Conservation (phyloP, 202 grass and related monocot genomes). For the Panicum virgatum region DNA sequence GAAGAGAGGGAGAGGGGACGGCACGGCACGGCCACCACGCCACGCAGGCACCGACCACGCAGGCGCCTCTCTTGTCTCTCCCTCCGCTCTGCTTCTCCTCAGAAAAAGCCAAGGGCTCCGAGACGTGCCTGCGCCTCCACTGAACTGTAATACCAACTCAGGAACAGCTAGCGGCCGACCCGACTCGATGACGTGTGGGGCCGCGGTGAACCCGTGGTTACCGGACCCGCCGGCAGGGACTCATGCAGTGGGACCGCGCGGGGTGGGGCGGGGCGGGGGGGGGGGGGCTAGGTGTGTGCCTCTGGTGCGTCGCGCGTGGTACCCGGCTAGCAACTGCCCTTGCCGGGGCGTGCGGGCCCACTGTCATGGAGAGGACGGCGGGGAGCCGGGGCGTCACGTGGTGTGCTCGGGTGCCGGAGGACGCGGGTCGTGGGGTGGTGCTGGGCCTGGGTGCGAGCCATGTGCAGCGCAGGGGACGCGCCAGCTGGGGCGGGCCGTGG, state of each 20-base stretch:
- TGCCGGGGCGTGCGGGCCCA: too few species aligned
- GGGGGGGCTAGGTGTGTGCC: too few species aligned
- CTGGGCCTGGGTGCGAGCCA: too few species aligned
- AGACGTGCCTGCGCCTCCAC: background rate
- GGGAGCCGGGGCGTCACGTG: too few species aligned
- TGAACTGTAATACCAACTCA: background rate
- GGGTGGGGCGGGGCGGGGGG: too few species aligned
- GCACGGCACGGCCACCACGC: slow-evolving; percentile 13
- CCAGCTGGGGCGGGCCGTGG: too few species aligned
- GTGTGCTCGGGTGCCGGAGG: too few species aligned
- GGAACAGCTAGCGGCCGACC: rapidly evolving
- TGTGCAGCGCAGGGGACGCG: too few species aligned
- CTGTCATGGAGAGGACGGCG: too few species aligned
- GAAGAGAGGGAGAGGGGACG: background rate
- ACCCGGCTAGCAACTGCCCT: background rate
- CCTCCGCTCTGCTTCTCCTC: background rate
- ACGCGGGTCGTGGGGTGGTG: too few species aligned
- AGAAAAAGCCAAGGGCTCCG: slow-evolving; percentile 12
- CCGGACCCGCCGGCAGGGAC: background rate
- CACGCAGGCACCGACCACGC: slow-evolving; percentile 22
- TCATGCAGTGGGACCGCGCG: too few species aligned
- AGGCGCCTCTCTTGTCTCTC: background rate
- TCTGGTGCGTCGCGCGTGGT: background rate
- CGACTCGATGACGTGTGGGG: background rate
- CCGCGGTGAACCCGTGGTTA: rapidly evolving